phyloP scores from a whole-genome alignment of 306 rosid species.

The Inga oerstediana region DNA sequence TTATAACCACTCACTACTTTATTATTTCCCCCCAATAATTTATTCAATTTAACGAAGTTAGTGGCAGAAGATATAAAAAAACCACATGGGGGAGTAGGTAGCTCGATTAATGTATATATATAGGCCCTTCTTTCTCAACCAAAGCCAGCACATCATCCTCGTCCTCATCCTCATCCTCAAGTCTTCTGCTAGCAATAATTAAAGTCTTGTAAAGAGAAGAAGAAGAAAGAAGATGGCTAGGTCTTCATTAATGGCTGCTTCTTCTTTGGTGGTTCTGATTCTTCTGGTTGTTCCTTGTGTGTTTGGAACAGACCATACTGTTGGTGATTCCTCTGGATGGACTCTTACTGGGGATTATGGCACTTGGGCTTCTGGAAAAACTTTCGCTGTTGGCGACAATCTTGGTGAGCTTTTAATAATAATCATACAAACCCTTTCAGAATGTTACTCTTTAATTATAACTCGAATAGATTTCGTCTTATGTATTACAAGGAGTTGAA shows the following conservation, averaged over 20 bases:
- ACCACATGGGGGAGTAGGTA: slow-evolving; percentile 20
- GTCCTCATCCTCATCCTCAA: not conserved
- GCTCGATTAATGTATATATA: slow-evolving; percentile 25
- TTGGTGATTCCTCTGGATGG: slow-evolving; percentile 64
- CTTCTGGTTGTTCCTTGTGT: slow-evolving; percentile 50
- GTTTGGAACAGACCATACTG: slow-evolving; percentile 45
- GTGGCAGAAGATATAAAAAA: not conserved
- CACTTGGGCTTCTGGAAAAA: slow-evolving; percentile 54
- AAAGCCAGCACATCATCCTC: not conserved
- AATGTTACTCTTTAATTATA: not conserved
- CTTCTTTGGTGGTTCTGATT: slow-evolving; percentile 51
- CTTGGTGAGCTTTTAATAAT: slow-evolving; percentile 40
- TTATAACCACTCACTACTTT: slow-evolving; percentile 37
- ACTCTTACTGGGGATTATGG: not conserved
- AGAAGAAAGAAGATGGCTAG: slow-evolving; percentile 39
- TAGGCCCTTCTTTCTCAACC: not conserved
- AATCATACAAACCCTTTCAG: not conserved
- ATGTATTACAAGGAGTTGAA: not conserved
- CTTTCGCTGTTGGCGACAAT: slow-evolving; percentile 62
- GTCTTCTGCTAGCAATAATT: not conserved
- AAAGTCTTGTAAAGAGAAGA: not conserved
- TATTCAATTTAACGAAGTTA: slow-evolving; percentile 11
- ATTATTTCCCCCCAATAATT: not conserved
- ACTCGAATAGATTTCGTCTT: not conserved
- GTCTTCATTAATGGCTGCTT: slow-evolving; percentile 34